Percentiles rank a stretch among this genome's conserved stretches.
phyloP scores from a whole-genome alignment of 2,329 filamentous ascomycete genomes.

The Paecilomyces formosus region DNA sequence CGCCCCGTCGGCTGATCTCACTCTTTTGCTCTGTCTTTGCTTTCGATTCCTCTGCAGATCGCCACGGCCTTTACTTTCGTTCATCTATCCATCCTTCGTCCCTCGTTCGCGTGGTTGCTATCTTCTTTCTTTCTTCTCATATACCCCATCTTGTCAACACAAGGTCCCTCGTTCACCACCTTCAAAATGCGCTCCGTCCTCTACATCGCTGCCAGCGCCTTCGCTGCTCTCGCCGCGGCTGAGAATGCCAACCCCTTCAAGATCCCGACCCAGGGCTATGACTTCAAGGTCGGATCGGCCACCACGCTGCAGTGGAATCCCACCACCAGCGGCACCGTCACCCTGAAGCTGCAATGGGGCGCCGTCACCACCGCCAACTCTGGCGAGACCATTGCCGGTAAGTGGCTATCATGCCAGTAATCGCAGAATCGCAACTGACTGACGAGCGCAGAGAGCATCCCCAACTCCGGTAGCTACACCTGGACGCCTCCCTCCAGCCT shows the following conservation, averaged over 20 bases:
- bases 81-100: background rate
- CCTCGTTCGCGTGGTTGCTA: background rate
- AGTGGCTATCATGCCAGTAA: constrained; percentile 14
- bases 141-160: background rate
- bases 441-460: constrained; percentile 32
- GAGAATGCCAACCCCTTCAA: constrained; percentile 44
- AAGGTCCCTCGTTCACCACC: background rate
- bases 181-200: constrained; percentile 40
- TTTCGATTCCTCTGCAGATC: background rate
- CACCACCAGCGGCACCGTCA: constrained; percentile 44
- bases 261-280: constrained; percentile 34
- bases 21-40: background rate
- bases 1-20: too few relatives aligned
- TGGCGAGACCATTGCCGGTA: constrained; percentile 38
- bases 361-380: constrained; percentile 32
- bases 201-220: constrained; percentile 35
- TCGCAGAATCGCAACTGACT: background rate
- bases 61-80: background rate
- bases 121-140: background rate
- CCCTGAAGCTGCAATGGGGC: constrained; percentile 43
- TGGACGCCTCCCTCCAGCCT: constrained; percentile 38
- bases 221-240: constrained; percentile 34
- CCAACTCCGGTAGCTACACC: constrained; percentile 43
- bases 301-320: constrained; percentile 43
- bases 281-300: constrained; percentile 39